Evolutionary conservation across 225 moss, liverwort and hornwort genomes (phyloP).

Genomic region (Sphagnum contortum): DNA sequence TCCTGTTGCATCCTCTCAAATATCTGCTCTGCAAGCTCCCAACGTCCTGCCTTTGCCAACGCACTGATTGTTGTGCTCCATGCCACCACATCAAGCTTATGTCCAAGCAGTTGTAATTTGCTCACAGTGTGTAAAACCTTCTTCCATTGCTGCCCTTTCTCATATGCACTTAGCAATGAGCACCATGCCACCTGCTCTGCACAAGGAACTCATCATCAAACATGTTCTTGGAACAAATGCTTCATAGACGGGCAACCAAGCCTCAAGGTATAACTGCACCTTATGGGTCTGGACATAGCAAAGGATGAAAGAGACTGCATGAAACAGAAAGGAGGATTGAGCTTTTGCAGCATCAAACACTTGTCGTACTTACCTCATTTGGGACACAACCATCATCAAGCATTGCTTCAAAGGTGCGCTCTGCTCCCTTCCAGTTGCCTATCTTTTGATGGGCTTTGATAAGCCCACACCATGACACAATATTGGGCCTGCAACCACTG

Average conservation of each 20-base stretch:
- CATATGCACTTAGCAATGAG: constrained; percentile 52
- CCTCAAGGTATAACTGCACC: too few species aligned
- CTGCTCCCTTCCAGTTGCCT: constrained; percentile 44
- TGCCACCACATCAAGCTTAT: constrained; percentile 48
- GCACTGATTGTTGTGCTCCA: constrained; percentile 60
- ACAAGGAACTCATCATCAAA: not conserved
- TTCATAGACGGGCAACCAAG: too few species aligned
- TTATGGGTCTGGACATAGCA: too few species aligned
- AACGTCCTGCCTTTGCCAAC: constrained; percentile 43
- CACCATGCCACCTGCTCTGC: constrained; percentile 43
- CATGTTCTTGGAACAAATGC: too few species aligned
- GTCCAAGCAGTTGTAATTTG: constrained; percentile 37
- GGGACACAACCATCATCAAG: constrained; percentile 47
- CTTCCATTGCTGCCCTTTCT: constrained; percentile 50
- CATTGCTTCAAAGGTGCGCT: constrained; percentile 43
- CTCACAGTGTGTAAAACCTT: constrained; percentile 44
- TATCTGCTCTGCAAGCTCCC: constrained; percentile 52
- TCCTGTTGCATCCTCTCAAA: constrained; percentile 36
- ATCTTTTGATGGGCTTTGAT: constrained; percentile 48
- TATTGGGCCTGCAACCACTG: constrained; percentile 32
- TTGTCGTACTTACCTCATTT: constrained; percentile 24
- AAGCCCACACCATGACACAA: constrained; percentile 51
- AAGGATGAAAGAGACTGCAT: too few species aligned
- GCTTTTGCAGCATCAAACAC: too few species aligned
- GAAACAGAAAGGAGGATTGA: too few species aligned